Conservation (phyloP, 208 protist genomes). For the Wallacemonas collosoma region DNA sequence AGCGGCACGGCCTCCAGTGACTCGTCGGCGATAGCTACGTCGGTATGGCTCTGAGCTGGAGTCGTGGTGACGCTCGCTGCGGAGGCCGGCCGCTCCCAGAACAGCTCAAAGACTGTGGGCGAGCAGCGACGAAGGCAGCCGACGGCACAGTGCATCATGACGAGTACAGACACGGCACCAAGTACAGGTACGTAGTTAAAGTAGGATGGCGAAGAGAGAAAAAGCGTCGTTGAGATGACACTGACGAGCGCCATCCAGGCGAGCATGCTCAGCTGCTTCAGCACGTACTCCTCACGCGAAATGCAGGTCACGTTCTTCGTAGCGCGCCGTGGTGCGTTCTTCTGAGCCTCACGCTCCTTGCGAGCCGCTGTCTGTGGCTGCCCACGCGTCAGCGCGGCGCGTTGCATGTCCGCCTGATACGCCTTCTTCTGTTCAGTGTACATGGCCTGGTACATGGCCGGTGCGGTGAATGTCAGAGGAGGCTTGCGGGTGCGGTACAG, state of each 20-base stretch:
- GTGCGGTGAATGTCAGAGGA: conserved; percentile 37
- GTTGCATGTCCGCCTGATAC: conserved; percentile 4
- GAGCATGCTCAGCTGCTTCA: conserved; percentile 54
- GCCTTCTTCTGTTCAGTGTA: conserved; percentile 25
- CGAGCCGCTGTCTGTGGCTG: conserved; percentile 18
- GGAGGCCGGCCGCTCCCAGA: conserved; percentile 3
- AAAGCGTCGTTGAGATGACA: conserved; percentile 20
- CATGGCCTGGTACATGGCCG: conserved; percentile 6
- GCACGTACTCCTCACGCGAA: conserved; percentile 56
- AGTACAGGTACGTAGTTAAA: conserved; percentile 23
- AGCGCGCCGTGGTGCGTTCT: background rate
- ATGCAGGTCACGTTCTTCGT: conserved; percentile 35
- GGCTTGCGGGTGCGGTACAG: conserved; percentile 45
- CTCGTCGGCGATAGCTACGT: conserved; percentile 17
- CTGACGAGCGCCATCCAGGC: conserved; percentile 34
- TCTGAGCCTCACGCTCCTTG: conserved; percentile 14
- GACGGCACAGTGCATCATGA: conserved; percentile 26
- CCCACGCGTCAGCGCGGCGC: background rate
- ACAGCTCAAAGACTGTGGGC: conserved; percentile 17
- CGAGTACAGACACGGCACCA: conserved; percentile 22
- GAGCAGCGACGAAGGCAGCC: conserved; percentile 11
- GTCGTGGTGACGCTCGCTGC: background rate
- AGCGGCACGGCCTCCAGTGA: conserved; percentile 13
- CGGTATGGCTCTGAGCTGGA: background rate
- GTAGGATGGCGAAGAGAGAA: conserved; percentile 21